Evolutionary conservation across 1,284 basidiomycete species (phyloP), one percentile per base, ranked within the genome.

Genomic region (Earliella scabrosa): DNA sequence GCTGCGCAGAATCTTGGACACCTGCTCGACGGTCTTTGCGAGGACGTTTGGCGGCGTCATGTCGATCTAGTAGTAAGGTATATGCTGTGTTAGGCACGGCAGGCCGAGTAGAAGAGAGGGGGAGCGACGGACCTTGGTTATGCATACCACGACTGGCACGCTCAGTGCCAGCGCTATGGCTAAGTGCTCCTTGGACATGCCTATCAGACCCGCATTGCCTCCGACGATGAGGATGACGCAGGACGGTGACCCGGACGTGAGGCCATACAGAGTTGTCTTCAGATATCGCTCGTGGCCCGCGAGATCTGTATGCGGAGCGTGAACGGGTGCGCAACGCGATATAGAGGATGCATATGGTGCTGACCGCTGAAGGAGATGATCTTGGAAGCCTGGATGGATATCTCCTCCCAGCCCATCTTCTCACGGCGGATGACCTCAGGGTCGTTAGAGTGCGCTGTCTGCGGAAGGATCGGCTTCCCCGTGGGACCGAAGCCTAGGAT

Each of bases 121-220:
- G 27, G 39, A 34, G 56, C 11, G 55, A 91, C 93, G 54, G 54
- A 92, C 93, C 81, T 98, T 98, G 14, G 96, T 98, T 49, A 98
- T 90, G 71, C 94, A 95, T 26, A 97, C 92, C 4, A 95, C 87
- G 32, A 99, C 90, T 1, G 97, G 97, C 1, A 99, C 92, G 64
- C 90, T 93, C 45, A 99, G 77, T 1, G 97, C 97, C 0, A 99
- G 79, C 0, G 97, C 90, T 54, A 99, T 96, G 1, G 97, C 95
- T 13, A 98, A 78, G 73, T 98, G 97, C 71, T 97, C 95, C 72
- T 98, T 98, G 26, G 93, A 95, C 97, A 98, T 98, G 44, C 97
- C 97, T 56, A 98, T 97, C 46, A 99, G 73, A 7, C 90, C 90
- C 1, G 97, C 97, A 71, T 99, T 99, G 1, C 88, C 96, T 27